A percentile compares a stretch with the other conserved stretches of the same genome.
These are phyloP conservation scores for Spirogloea muscicola DNA, from an alignment of 139 green algal genomes.

Conservation along the genomic window DNA sequence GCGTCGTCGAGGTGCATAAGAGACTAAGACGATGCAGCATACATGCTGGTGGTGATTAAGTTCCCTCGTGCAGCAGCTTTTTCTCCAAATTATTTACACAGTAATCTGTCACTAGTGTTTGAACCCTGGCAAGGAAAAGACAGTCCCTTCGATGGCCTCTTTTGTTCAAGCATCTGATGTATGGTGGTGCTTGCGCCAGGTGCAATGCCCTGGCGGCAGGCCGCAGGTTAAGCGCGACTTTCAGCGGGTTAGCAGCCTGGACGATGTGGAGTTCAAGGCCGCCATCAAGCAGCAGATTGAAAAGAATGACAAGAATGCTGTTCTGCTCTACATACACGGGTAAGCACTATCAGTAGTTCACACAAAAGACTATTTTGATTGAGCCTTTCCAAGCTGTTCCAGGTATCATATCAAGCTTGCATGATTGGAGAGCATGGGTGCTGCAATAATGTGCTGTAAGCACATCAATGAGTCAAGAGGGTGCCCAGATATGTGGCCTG, in stretches of 20 bases:
- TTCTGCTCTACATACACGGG: slow-evolving; percentile 22
- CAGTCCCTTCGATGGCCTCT: neutral
- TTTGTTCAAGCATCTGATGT: neutral
- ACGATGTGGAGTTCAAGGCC: slow-evolving; percentile 11
- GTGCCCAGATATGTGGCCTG: too few species aligned
- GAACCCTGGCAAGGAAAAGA: neutral
- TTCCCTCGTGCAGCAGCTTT: neutral
- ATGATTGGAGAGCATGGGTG: too few species aligned
- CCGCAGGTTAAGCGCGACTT: slow-evolving; percentile 12
- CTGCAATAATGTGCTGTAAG: too few species aligned
- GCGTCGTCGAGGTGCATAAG: neutral
- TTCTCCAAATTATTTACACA: too few species aligned
- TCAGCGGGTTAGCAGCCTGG: slow-evolving; percentile 6
- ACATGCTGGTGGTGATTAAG: neutral
- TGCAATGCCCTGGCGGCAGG: slow-evolving; percentile 17
- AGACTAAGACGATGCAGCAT: too few species aligned
- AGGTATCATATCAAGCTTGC: too few species aligned
- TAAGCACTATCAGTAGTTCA: too few species aligned
- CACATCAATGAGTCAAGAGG: too few species aligned
- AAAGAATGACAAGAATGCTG: slow-evolving; percentile 9
- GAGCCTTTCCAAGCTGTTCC: too few species aligned
- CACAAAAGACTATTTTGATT: too few species aligned
- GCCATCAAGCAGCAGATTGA: slow-evolving; percentile 1
- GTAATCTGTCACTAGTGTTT: too few species aligned
- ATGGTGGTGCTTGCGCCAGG: neutral